Evolutionary conservation across 257 asterid genomes (phyloP), one percentile per base, ranked within the genome.

Genomic region (Mentha longifolia): DNA sequence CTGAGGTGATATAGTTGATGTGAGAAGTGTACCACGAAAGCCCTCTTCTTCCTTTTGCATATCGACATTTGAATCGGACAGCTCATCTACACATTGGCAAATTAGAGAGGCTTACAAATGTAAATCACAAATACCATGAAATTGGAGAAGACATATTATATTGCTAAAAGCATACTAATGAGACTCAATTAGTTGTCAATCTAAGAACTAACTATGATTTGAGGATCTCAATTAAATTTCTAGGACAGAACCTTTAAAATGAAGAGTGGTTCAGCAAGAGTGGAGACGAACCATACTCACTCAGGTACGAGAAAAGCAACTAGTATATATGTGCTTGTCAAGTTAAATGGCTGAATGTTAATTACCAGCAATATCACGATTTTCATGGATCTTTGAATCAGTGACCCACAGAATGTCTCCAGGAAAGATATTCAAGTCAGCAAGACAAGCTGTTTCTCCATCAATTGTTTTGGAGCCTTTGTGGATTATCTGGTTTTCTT

Each of bases 361-460:
- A 59, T 72, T 87, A 94, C 99, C 99, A 67, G 98, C 98, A 89
- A 94, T 94, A 81, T 91, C 99, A 77, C 98, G 98, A 75, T 89
- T 84, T 86, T 94, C 99, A 68, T 94, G 93, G 76, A 91, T 83
- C 85, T 91, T 89, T 5, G 99, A 91, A 75, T 94, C 99, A 63
- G 89, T 82, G 70, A 94, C 99, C 99, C 99, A 94, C 65, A 94
- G 78, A 61, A 86, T 65, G 74, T 94, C 99, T 71, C 99, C 98
- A 75, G 99, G 95, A 73, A 94, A 94, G 61, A 94, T 85, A 83
- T 85, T 89, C 65, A 79, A 65, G 76, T 94, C 99, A 52, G 96
- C 95, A 57, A 91, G 97, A 75, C 85, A 85, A 71, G 84, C 87
- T 75, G 91, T 84, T 77, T 94, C 99, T 70, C 79, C 90, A 37